Evolutionary conservation across 2,329 filamentous ascomycete species (phyloP).

Genomic region (Penicillium sp.): DNA sequence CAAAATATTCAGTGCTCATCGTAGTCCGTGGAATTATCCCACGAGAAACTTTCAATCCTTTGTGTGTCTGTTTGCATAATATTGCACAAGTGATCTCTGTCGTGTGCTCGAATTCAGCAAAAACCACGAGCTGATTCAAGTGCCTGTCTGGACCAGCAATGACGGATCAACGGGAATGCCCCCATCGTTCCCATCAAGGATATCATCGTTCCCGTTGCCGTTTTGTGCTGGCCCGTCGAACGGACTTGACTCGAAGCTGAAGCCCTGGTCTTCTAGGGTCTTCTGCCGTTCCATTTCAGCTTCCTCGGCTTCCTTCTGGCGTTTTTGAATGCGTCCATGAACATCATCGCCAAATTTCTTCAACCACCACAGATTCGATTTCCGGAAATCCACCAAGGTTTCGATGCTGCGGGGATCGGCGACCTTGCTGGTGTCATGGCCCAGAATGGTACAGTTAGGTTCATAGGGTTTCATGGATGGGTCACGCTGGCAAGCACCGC

Average conservation of each 20-base stretch:
- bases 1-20: background rate
- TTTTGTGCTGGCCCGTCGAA: conserved; percentile 1
- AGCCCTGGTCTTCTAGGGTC: conserved; percentile 45
- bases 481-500: conserved; percentile 70
- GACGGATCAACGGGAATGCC: conserved; percentile 47
- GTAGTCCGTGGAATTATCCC: background rate
- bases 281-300: conserved; percentile 40
- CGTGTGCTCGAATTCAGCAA: background rate
- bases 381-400: conserved; percentile 82
- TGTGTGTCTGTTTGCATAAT: background rate
- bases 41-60: background rate
- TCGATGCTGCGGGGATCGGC: conserved; percentile 91
- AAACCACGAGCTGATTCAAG: background rate
- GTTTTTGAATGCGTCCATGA: conserved; percentile 44
- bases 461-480: conserved; percentile 73
- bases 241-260: conserved; percentile 34
- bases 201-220: background rate
- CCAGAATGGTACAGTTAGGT: conserved; percentile 81
- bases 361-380: conserved; percentile 85
- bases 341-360: conserved; percentile 56
- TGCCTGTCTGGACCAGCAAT: conserved; percentile 22
- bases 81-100: background rate
- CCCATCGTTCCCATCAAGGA: conserved; percentile 9
- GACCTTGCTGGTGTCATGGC: conserved; percentile 85
- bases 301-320: conserved; percentile 53